These are phyloP conservation scores for Parachlorella kessleri DNA, from an alignment of 139 green algal species.

Conservation along the genomic window DNA sequence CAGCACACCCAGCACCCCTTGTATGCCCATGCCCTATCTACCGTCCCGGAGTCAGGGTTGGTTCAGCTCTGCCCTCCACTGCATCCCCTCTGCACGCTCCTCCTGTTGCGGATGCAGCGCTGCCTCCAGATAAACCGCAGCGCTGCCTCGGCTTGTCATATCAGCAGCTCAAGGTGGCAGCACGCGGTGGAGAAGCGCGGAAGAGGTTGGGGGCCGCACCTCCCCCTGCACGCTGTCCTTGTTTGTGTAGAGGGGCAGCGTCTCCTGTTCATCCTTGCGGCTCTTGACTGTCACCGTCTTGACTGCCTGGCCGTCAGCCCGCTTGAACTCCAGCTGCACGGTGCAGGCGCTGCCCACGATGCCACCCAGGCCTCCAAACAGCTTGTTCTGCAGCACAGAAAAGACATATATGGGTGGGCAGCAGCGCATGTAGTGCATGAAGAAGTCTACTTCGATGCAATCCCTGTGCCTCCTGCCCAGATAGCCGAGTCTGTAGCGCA, in stretches of 20 bases:
- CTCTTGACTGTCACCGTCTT: conserved; percentile 42
- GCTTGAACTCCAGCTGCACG: conserved; percentile 59
- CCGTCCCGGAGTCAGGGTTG: background rate
- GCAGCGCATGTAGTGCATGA: too few relatives aligned
- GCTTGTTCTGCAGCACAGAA: conserved; percentile 40
- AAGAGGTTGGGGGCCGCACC: too few relatives aligned
- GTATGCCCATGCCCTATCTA: too few relatives aligned
- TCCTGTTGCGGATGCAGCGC: background rate
- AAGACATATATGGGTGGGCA: too few relatives aligned
- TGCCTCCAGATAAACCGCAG: background rate
- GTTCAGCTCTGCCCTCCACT: background rate
- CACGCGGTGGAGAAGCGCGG: background rate
- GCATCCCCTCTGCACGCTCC: background rate
- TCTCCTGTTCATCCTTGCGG: conserved; percentile 51
- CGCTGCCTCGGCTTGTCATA: background rate
- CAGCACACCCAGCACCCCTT: too few relatives aligned
- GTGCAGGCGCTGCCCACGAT: conserved; percentile 34
- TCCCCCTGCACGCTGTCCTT: conserved; percentile 77
- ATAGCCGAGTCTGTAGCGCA: too few relatives aligned
- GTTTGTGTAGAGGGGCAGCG: conserved; percentile 77
- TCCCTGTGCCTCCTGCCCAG: too few relatives aligned
- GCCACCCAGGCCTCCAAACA: conserved; percentile 36
- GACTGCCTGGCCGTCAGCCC: conserved; percentile 13
- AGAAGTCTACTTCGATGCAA: too few relatives aligned
- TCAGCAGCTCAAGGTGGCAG: background rate